Percentiles rank a stretch among this genome's conserved stretches.
These are phyloP conservation scores for Flaveria ramosissima DNA, from an alignment of 129 eudicot species.

Conservation along the genomic window DNA sequence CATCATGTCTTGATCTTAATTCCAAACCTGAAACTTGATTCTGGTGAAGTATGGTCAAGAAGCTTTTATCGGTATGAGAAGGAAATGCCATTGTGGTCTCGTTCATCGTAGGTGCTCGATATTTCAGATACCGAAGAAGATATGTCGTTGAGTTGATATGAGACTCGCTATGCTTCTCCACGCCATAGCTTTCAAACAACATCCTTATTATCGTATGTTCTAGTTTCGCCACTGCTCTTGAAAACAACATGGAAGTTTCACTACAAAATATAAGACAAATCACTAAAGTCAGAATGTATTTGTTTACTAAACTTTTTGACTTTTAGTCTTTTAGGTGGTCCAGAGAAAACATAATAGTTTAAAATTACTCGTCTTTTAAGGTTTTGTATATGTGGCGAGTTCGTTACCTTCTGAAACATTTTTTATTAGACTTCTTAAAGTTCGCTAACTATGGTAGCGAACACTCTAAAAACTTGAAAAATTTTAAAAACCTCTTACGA, in stretches of 20 bases:
- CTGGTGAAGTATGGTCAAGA: slow-evolving; percentile 71
- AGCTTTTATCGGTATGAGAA: slow-evolving; percentile 74
- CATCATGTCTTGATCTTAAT: slow-evolving; percentile 50
- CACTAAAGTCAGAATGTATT: slow-evolving; percentile 2
- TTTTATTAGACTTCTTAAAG: too few relatives aligned
- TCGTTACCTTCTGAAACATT: too few relatives aligned
- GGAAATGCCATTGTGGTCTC: slow-evolving; percentile 78
- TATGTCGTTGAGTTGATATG: slow-evolving; percentile 59
- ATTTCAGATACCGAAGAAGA: slow-evolving; percentile 67
- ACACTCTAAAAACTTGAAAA: too few relatives aligned
- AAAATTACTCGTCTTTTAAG: too few relatives aligned
- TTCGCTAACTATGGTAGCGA: too few relatives aligned
- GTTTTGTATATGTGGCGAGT: too few relatives aligned
- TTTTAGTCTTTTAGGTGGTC: too few relatives aligned
- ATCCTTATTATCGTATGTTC: slow-evolving; percentile 47
- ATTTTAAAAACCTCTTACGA: too few relatives aligned
- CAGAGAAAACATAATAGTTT: too few relatives aligned
- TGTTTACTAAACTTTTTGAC: not conserved
- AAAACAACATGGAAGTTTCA: slow-evolving; percentile 32
- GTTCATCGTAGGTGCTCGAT: slow-evolving; percentile 55
- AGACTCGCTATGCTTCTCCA: slow-evolving; percentile 40
- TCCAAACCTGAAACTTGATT: slow-evolving; percentile 75
- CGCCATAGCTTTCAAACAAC: slow-evolving; percentile 71
- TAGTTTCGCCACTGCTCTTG: slow-evolving; percentile 52
- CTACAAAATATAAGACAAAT: slow-evolving; percentile 20